Conservation (phyloP, 1,139 yeast genomes). For the Candida labiduridarum region DNA sequence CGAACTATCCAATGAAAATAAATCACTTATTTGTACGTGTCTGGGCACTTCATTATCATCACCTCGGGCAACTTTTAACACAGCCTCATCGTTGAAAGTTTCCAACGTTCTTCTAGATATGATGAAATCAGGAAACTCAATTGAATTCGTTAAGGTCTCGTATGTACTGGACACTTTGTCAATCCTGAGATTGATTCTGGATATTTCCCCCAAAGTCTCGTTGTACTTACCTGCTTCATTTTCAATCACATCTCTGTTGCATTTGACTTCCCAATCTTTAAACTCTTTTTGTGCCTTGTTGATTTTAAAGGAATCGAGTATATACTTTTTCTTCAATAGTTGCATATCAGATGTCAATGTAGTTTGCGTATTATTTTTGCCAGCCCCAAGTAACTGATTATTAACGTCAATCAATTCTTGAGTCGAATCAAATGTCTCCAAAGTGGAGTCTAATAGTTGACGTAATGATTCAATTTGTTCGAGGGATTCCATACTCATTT, state of each 20-base stretch:
- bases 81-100: conserved; percentile 24
- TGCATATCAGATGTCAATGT: conserved; percentile 2
- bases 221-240: conserved; percentile 34
- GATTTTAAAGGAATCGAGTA: conserved; percentile 39
- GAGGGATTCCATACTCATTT: neutral
- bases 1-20: conserved; percentile 33
- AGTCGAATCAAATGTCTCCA: conserved; percentile 19
- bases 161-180: conserved; percentile 25
- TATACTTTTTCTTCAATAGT: conserved; percentile 23
- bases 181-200: conserved; percentile 30
- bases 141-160: conserved; percentile 26
- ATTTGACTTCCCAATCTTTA: conserved; percentile 32
- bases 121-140: conserved; percentile 31
- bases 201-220: conserved; percentile 30
- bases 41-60: conserved; percentile 16
- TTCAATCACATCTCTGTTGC: conserved; percentile 24
- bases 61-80: conserved; percentile 20
- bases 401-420: conserved; percentile 17
- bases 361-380: neutral
- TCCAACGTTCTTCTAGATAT: conserved; percentile 34
- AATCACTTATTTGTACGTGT: conserved; percentile 21
- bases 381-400: conserved; percentile 8
- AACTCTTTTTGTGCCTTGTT: conserved; percentile 33
- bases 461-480: conserved; percentile 7
- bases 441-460: conserved; percentile 8